Conservation (phyloP, 2,329 filamentous ascomycete species). For the Pseudogymnoascus sp. region DNA sequence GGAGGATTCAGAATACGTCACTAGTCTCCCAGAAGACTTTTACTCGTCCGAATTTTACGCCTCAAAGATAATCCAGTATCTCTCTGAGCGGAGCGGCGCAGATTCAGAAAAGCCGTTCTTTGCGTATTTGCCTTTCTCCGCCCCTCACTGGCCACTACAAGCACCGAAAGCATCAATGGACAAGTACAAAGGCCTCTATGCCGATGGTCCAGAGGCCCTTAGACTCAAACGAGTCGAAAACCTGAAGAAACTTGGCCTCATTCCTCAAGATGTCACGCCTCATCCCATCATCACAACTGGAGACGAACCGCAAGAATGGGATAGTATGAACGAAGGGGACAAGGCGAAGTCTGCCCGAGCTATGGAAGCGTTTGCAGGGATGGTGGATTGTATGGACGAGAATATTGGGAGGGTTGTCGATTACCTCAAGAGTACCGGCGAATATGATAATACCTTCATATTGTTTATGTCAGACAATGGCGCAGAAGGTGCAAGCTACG, state of each 20-base stretch:
- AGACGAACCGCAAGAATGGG: constrained; percentile 42
- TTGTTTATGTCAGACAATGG: constrained; percentile 59
- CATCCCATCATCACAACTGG: constrained; percentile 40
- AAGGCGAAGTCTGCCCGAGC: constrained; percentile 41
- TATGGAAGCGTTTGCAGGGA: constrained; percentile 57
- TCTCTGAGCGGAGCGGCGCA: constrained; percentile 16
- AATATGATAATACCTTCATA: constrained; percentile 57
- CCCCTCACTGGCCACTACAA: constrained; percentile 48
- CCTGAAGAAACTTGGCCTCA: constrained; percentile 50
- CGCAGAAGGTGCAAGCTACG: constrained; percentile 51
- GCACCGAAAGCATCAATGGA: constrained; percentile 30
- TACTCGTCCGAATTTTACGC: constrained; percentile 16
- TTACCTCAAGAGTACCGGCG: constrained; percentile 46
- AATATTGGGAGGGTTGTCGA: constrained; percentile 53
- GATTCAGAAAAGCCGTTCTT: constrained; percentile 36
- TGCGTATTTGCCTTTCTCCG: constrained; percentile 43
- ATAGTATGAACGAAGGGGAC: constrained; percentile 39
- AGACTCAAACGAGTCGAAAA: constrained; percentile 44
- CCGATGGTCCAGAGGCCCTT: constrained; percentile 52
- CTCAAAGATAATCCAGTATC: constrained; percentile 14
- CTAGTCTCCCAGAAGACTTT: constrained; percentile 13
- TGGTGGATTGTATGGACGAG: constrained; percentile 55
- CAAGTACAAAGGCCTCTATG: constrained; percentile 46
- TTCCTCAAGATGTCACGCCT: constrained; percentile 42
- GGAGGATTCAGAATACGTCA: not conserved